Base-by-base conservation (phyloP, 164 flowering plant genomes). In the Sextonia rubra region DNA sequence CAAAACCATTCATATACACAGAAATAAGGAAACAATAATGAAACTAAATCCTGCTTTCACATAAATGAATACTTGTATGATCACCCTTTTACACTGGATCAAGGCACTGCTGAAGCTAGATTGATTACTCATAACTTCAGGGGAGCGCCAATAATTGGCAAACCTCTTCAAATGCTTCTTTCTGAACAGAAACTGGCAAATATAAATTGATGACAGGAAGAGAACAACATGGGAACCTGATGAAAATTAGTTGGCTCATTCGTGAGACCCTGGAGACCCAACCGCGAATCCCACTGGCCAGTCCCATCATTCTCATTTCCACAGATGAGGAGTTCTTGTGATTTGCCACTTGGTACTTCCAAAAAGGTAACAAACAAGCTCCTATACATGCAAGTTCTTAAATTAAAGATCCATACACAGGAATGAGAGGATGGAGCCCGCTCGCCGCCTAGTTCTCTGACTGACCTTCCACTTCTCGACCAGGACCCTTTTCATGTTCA, bases 401-500 rank as follows among this genome's bases (percentile, higher is more conserved):
- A 67, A 76, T 78, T 82, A 88, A 47, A 93, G 91, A 73, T 92
- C 97, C 25, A 90, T 80, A 60, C 96, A 91, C 0, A 90, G 86
- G 78, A 86, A 88, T 55, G 93, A 80, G 61, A 94, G 82, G 74
- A 91, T 69, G 12, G 91, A 77, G 1, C 89, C 91, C 4, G 97
- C 98, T 66, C 91, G 78, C 25, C 98, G 71, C 73, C 77, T 77
- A 3, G 98, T 94, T 76, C 98, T 80, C 56, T 79, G 81, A 71
- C 91, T 92, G 32, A 91, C 95, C 79, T 94, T 94, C 81, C 84
- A 84, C 83, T 88, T 92, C 85, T 94, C 97, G 2, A 94, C 89
- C 8, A 91, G 74, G 44, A 94, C 79, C 79, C 90, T 91, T 80
- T 88, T 94, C 61, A 94, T 82, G 82, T 84, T 87, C 71, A 76